Conservation (phyloP, 1,284 basidiomycete genomes). For the Moniliophthora roreri region DNA sequence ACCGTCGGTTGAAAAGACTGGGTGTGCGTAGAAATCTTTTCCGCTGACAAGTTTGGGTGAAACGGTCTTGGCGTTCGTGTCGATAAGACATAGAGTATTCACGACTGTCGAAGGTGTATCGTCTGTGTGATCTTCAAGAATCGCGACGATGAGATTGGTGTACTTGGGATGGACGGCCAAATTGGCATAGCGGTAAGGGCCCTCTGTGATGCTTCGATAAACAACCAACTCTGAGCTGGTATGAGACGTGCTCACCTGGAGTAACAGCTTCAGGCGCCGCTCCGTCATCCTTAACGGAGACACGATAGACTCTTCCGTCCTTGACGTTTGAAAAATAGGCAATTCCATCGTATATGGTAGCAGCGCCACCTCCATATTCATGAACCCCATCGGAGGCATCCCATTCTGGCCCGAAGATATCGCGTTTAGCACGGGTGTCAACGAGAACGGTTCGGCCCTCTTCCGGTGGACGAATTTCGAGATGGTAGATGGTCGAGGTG, state of each 20-base stretch:
- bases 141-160: slow-evolving; percentile 47
- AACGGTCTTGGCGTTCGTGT: slow-evolving; percentile 42
- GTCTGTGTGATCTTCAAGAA: slow-evolving; percentile 70
- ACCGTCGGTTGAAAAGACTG: slow-evolving; percentile 70
- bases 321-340: slow-evolving; percentile 57
- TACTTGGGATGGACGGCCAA: slow-evolving; percentile 48
- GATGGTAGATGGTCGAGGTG: slow-evolving; percentile 53
- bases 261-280: slow-evolving; percentile 54
- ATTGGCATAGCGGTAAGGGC: slow-evolving; percentile 58
- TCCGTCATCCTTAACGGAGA: slow-evolving; percentile 24
- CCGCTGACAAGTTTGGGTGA: slow-evolving; percentile 44
- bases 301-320: slow-evolving; percentile 50
- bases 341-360: slow-evolving; percentile 45
- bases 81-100: slow-evolving; percentile 58
- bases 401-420: slow-evolving; percentile 42
- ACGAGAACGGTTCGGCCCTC: slow-evolving; percentile 59
- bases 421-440: slow-evolving; percentile 41
- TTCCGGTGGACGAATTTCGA: slow-evolving; percentile 64
- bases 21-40: slow-evolving; percentile 65
- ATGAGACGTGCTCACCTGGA: slow-evolving; percentile 43
- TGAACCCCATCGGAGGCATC: slow-evolving; percentile 60
- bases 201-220: slow-evolving; percentile 31
- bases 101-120: slow-evolving; percentile 54
- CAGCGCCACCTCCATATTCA: slow-evolving; percentile 58
- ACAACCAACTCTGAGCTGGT: slow-evolving; percentile 2